These are phyloP conservation scores for Cladophialophora bantiana DNA, from an alignment of 2,329 filamentous ascomycete species.

Conservation along the genomic window DNA sequence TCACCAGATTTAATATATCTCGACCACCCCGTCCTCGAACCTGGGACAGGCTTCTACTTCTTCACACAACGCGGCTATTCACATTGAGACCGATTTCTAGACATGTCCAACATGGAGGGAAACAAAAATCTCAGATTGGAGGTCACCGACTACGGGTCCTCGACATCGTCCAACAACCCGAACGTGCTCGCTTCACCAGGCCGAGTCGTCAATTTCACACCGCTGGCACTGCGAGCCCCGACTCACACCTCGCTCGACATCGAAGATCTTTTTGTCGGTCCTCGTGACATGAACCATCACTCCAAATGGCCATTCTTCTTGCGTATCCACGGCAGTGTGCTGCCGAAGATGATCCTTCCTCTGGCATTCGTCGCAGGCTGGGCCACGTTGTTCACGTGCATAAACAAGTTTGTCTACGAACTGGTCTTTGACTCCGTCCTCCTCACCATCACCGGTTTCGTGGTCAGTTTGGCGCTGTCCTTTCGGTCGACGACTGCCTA, in stretches of 20 bases:
- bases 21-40: not conserved
- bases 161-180: conserved; percentile 28
- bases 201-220: conserved; percentile 31
- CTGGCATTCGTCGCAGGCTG: conserved; percentile 68
- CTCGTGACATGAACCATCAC: conserved; percentile 73
- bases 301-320: conserved; percentile 79
- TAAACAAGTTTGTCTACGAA: conserved; percentile 57
- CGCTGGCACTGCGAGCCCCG: conserved; percentile 27
- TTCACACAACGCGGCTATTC: not conserved
- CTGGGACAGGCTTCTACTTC: not conserved
- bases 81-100: not conserved
- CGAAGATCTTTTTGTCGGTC: conserved; percentile 68
- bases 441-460: conserved; percentile 80
- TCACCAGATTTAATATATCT: not conserved
- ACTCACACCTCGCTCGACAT: conserved; percentile 53
- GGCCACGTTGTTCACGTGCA: conserved; percentile 69
- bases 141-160: conserved; percentile 35
- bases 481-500: conserved; percentile 81
- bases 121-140: conserved; percentile 30
- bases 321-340: conserved; percentile 76
- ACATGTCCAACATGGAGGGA: conserved; percentile 20
- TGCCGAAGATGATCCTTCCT: conserved; percentile 76
- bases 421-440: conserved; percentile 70
- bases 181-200: conserved; percentile 28
- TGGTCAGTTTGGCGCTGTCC: conserved; percentile 78